phyloP scores from a whole-genome alignment of 345 rosid species.

The Triadica sebifera region DNA sequence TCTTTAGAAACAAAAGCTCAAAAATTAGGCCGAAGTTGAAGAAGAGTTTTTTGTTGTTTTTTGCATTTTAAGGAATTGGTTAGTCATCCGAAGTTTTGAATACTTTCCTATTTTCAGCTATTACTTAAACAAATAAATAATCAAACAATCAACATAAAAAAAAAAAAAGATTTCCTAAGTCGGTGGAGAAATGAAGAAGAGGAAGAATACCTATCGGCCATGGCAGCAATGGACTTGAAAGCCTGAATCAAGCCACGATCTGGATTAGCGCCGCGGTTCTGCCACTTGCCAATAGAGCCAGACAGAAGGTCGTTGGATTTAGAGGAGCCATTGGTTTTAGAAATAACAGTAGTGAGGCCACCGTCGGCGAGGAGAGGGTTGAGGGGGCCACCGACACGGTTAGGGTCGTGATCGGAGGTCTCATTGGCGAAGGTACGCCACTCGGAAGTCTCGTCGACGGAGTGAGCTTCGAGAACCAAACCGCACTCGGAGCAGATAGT shows the following conservation, averaged over 20 bases:
- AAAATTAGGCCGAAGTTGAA: background rate
- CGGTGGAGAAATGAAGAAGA: background rate
- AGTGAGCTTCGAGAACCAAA: conserved; percentile 43
- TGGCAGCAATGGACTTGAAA: conserved; percentile 38
- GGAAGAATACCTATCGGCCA: conserved; percentile 42
- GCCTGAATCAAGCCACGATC: conserved; percentile 40
- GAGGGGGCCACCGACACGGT: conserved; percentile 44
- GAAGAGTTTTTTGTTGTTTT: too few species aligned
- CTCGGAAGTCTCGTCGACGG: conserved; percentile 47
- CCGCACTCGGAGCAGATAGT: conserved; percentile 53
- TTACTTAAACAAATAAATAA: background rate
- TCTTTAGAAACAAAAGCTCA: background rate
- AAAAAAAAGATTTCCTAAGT: too few species aligned
- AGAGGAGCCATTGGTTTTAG: conserved; percentile 32
- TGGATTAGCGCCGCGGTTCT: conserved; percentile 38
- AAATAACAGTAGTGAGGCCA: conserved; percentile 42
- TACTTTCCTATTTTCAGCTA: background rate
- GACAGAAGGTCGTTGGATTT: conserved; percentile 26
- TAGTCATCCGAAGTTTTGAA: background rate
- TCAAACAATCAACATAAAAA: background rate
- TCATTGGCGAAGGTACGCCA: conserved; percentile 48
- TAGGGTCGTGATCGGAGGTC: conserved; percentile 40
- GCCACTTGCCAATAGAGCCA: conserved; percentile 35
- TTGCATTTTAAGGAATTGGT: too few species aligned
- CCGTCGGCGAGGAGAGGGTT: conserved; percentile 44